These are phyloP conservation scores for Suillus occidentalis DNA, from an alignment of 768 basidiomycete genomes.

Conservation along the genomic window DNA sequence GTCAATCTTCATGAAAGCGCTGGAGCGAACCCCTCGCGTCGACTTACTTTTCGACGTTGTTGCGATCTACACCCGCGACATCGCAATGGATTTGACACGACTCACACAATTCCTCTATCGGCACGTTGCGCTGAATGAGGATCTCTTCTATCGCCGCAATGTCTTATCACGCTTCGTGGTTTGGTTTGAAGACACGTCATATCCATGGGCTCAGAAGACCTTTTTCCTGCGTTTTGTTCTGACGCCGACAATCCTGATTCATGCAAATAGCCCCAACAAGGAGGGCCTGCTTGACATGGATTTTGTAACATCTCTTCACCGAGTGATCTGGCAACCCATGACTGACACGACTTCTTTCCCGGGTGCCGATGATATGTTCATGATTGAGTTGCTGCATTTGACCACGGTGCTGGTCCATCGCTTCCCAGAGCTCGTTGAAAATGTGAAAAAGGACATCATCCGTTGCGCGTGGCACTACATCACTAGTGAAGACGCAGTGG, in stretches of 20 bases:
- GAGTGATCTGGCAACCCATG: conserved; percentile 80
- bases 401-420: conserved; percentile 87
- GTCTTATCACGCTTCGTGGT: conserved; percentile 81
- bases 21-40: conserved; percentile 69
- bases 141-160: conserved; percentile 73
- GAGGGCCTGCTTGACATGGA: conserved; percentile 69
- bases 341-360: conserved; percentile 51
- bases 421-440: conserved; percentile 76
- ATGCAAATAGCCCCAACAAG: conserved; percentile 58
- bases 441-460: conserved; percentile 89
- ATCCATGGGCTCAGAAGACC: conserved; percentile 76
- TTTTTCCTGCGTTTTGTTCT: conserved; percentile 79
- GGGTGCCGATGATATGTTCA: conserved; percentile 79
- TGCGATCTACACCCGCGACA: conserved; percentile 74
- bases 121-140: conserved; percentile 75
- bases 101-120: conserved; percentile 84
- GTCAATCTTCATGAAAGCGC: conserved; percentile 72
- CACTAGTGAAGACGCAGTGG: conserved; percentile 80
- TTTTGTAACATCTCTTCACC: conserved; percentile 68
- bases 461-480: conserved; percentile 92
- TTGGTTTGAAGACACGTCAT: conserved; percentile 70
- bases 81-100: conserved; percentile 78
- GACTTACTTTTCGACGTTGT: conserved; percentile 89
- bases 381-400: conserved; percentile 87
- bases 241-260: conserved; percentile 81